Evolutionary conservation across 257 asterid genomes (phyloP).

Genomic region (Anisodus tanguticus): DNA sequence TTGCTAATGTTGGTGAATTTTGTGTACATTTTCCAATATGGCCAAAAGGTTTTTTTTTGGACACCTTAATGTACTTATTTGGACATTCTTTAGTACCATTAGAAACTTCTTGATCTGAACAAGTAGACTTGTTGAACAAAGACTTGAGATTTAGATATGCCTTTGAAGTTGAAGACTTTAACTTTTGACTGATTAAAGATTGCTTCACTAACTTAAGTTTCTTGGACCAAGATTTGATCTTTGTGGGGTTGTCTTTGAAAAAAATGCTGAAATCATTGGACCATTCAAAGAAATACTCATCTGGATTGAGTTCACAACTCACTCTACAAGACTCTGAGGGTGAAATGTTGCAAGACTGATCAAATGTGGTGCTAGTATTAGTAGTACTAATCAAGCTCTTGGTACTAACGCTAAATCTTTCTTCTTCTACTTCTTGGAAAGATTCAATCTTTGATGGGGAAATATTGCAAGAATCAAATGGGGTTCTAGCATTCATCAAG

Average conservation of each 20-base stretch:
- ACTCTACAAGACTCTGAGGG: constrained; percentile 79
- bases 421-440: constrained; percentile 31
- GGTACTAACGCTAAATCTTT: constrained; percentile 24
- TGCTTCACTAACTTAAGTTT: constrained; percentile 51
- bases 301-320: constrained; percentile 75
- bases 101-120: constrained; percentile 35
- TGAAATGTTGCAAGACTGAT: constrained; percentile 55
- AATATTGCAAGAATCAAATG: constrained; percentile 5
- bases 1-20: constrained; percentile 49
- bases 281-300: constrained; percentile 73
- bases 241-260: constrained; percentile 39
- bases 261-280: constrained; percentile 61
- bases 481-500: neutral
- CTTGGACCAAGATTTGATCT: constrained; percentile 51
- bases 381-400: neutral
- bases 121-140: constrained; percentile 46
- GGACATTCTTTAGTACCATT: constrained; percentile 23
- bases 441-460: constrained; percentile 28
- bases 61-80: constrained; percentile 36
- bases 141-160: constrained; percentile 47
- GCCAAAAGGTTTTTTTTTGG: constrained; percentile 44
- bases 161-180: constrained; percentile 49
- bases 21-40: constrained; percentile 39
- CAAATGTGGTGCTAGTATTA: constrained; percentile 49
- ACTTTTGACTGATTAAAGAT: constrained; percentile 43